Base-by-base conservation (phyloP, 345 rosid genomes). In the Moringa oleifera region DNA sequence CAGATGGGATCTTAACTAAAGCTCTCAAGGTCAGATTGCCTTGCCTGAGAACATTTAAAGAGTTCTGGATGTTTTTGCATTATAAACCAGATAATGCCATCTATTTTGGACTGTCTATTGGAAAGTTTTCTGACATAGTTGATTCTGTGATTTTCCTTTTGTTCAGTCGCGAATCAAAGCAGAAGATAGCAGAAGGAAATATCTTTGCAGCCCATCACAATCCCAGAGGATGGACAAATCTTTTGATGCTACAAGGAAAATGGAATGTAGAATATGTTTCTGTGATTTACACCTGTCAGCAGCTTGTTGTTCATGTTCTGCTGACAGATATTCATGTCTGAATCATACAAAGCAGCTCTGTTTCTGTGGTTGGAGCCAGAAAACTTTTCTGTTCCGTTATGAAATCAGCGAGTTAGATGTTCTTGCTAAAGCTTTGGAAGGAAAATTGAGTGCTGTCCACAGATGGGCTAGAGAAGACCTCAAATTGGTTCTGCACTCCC, bases 251-350 rank as follows among this genome's bases (percentile, higher is more conserved):
- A 65, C 47, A 11, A 68, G 70, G 66, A 87, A 80, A 68, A 80
- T 67, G 67, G 90, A 82, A 66, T 87, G 90, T 60, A 25, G 64
- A 65, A 63, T 73, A 45, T 90, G 95, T 73, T 75, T 64, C 57
- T 78, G 31, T 21, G 91, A 90, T 74, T 64, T 90, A 75, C 78
- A 85, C 70, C 81, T 87, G 46, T 90, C 97, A 6, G 88, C 95
- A 23, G 90, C 61, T 15, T 28, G 47, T 19, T 90, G 91, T 63
- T 57, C 70, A 15, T 85, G 95, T 69, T 87, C 81, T n/a, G 64
- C 70, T 41, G 73, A 69, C 63, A 78, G 70, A 50, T 87, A 77
- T 71, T 76, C 85, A 2, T 90, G 94, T 25, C 71, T 80, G 63
- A 67, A 33, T 66, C 91, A 90, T 71, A 77, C 71, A 58, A 82